Evolutionary conservation across 2,329 filamentous ascomycete genomes (phyloP), one percentile per base, ranked within the genome.

Genomic region (Fusarium transvaalense): DNA sequence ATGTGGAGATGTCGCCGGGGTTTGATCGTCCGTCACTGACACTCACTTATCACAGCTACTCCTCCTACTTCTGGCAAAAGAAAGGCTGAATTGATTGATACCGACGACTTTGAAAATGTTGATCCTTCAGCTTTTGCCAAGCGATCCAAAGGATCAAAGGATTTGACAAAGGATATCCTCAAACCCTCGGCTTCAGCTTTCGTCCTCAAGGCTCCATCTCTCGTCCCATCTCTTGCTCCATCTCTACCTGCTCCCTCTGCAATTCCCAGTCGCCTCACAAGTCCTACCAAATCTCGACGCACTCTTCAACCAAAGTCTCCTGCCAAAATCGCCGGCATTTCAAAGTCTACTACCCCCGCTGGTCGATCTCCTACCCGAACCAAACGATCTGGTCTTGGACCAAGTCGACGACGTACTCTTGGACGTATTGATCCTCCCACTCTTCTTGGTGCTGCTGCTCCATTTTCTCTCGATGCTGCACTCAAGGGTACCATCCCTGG

Each of bases 381-480:
- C 74, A 94, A 93, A 81, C 88, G 89, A 63, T 83, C 89, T 29
- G 88, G 89, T 52, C 88, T 93, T 66, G 83, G 93, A 41, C 88
- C 87, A 51, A 89, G 86, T 76, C 89, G 91, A 61, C 90, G 91
- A 48, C 88, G 88, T 62, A 86, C 85, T 17, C 85, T 85, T n/a
- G 84, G 87, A 8, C 91, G 93, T 46, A 83, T 94, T 56, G 91
- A 95, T 70, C 90, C 91, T 1, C 90, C 92, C 3, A 80, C 86
- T 76, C 79, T 81, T 51, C 80, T 81, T 64, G 82, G 81, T 58
- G 81, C 81, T n/a, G 80, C 83, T 9, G 81, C 91, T 5, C 92
- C 93, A 1, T 97, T 97, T 80, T 94, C 91, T 54, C 89, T 97
- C 62, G 92, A 96, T 76, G 91, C 92, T 25, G 94, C 93, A 5